Evolutionary conservation across 2,329 filamentous ascomycete genomes (phyloP), one percentile per base, ranked within the genome.

Genomic region (Venturia pyrina): DNA sequence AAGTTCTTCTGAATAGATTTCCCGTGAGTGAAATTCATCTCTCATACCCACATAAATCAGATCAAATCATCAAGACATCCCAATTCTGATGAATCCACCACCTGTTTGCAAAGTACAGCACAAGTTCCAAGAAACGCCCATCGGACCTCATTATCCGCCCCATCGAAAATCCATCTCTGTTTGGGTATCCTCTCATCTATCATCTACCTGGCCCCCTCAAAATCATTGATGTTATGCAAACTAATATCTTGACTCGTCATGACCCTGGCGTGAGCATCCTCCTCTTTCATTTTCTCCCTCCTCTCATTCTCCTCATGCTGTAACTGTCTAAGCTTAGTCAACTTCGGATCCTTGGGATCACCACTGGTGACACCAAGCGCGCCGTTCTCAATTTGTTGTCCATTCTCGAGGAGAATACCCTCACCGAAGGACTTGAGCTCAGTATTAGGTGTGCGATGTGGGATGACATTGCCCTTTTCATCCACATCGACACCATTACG

Each of bases 401-500:
- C 59, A 21, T 32, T 66, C 32, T 59, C 53, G 24, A 59, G 53
- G 32, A 59, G 53, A 59, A 59, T 37, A 13, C 34, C 21, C n/a
- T 44, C 17, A 41, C 41, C 32, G 21, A 44, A 32, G 15, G 41
- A 46, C 19, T 44, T 44, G 40, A 21, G 13, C 57, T 62, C 53
- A 3, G 43, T 40, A 21, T 17, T 8, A 24, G 41, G 44, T n/a
- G 28, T 60, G 6, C 19, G 11, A 7, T 44, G 66, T 24, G 66
- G 64, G 15, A 67, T 48, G 6, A 67, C 56, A 48, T 67, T 61
- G 13, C 66, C 66, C 24, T 50, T 43, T 1, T 37, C 57, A 44
- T 67, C 66, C 15, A 67, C 59, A 19, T 37, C 78, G 17, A 84
- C 84, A 46, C 86, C 86, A 66, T 87, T 85, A 17, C 82, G 81